A percentile compares a stretch with the other conserved stretches of the same genome.
Conservation (phyloP, 768 basidiomycete genomes). For the Gelatoporia subvermispora region DNA sequence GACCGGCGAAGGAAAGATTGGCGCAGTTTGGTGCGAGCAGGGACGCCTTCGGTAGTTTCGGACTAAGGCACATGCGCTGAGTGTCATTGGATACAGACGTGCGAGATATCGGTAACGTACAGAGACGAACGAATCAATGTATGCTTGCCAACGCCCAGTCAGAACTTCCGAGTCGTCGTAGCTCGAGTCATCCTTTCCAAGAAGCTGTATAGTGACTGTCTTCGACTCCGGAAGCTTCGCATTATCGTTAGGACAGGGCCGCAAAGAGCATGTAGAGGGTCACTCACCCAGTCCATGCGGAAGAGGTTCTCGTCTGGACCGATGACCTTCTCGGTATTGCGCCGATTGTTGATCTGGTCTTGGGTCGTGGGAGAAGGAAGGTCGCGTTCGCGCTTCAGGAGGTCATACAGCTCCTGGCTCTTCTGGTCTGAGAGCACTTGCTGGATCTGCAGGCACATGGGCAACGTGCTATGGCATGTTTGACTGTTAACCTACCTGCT, state of each 20-base stretch:
- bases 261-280: background rate
- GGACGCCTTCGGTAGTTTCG: conserved; percentile 51
- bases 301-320: conserved; percentile 78
- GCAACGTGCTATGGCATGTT: background rate
- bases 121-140: conserved; percentile 74
- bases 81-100: too few species aligned
- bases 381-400: conserved; percentile 63
- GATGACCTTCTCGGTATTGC: conserved; percentile 62
- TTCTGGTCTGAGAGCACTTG: conserved; percentile 61
- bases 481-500: conserved; percentile 53
- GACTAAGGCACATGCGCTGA: too few species aligned
- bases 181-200: conserved; percentile 75
- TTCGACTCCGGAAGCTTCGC: conserved; percentile 59
- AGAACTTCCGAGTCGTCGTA: conserved; percentile 73
- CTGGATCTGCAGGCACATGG: conserved; percentile 45
- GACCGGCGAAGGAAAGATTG: conserved; percentile 68
- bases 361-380: conserved; percentile 58
- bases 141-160: conserved; percentile 74
- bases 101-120: too few species aligned
- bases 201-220: conserved; percentile 65
- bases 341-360: conserved; percentile 64
- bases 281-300: conserved; percentile 72
- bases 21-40: conserved; percentile 36
- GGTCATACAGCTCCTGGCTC: conserved; percentile 68
- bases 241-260: background rate